Evolutionary conservation across 257 asterid genomes (phyloP).

Genomic region (Penstemon barbatus): DNA sequence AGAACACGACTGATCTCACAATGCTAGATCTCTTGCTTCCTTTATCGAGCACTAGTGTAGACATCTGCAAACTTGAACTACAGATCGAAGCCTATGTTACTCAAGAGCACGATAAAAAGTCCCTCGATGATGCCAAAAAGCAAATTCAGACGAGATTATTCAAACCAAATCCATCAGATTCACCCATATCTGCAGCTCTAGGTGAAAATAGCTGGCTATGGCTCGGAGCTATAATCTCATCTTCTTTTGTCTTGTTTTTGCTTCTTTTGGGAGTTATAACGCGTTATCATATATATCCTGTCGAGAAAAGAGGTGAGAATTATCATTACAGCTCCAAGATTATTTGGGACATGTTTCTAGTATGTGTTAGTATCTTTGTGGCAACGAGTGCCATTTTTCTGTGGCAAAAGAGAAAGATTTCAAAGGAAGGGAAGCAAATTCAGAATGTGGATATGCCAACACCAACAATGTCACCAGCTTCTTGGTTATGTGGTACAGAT

Average conservation of each 20-base stretch:
- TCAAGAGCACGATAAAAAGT: conserved; percentile 28
- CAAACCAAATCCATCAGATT: conserved; percentile 29
- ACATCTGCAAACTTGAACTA: conserved; percentile 26
- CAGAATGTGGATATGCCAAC: conserved; percentile 22
- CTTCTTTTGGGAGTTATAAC: conserved; percentile 32
- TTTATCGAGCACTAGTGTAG: conserved; percentile 8
- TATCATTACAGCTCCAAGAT: background rate
- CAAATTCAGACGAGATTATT: conserved; percentile 24
- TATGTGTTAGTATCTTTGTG: conserved; percentile 16
- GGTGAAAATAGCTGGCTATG: conserved; percentile 42
- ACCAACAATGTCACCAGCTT: conserved; percentile 1
- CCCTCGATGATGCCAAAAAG: conserved; percentile 20
- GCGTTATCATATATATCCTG: conserved; percentile 36
- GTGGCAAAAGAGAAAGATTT: conserved; percentile 24
- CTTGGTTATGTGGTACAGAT: conserved; percentile 17
- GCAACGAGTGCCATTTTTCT: conserved; percentile 21
- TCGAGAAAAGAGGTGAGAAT: conserved; percentile 20
- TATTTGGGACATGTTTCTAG: conserved; percentile 23
- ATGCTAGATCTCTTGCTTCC: conserved; percentile 46
- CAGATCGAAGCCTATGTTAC: conserved; percentile 43
- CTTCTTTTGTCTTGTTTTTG: conserved; percentile 35
- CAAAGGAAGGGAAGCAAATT: conserved; percentile 17
- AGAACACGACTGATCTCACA: conserved; percentile 32
- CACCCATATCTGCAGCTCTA: conserved; percentile 29
- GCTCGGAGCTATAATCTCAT: conserved; percentile 34